Evolutionary conservation across 495 filamentous ascomycete genomes (phyloP).

Genomic region (Aspergillus kassunensis): DNA sequence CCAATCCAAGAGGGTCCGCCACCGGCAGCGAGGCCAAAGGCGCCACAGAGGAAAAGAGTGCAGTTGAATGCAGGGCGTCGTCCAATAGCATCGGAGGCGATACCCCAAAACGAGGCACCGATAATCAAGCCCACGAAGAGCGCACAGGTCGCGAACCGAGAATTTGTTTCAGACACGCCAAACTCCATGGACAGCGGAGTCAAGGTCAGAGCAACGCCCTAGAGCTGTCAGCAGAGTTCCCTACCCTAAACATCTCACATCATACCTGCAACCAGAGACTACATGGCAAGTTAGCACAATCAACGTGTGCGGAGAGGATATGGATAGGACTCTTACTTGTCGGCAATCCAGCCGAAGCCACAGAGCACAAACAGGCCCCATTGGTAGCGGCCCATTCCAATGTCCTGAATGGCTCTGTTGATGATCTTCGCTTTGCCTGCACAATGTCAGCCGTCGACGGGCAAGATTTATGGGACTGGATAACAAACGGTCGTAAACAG

Average conservation of each 20-base stretch:
- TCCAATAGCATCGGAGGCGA: constrained; percentile 54
- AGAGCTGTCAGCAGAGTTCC: constrained; percentile 16
- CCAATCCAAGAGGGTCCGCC: constrained; percentile 52
- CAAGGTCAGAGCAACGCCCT: constrained; percentile 55
- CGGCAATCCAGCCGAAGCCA: constrained; percentile 72
- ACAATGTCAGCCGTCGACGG: neutral
- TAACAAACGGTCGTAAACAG: constrained; percentile 53
- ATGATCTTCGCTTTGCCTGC: constrained; percentile 48
- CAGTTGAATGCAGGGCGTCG: constrained; percentile 57
- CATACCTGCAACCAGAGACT: constrained; percentile 46
- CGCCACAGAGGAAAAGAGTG: constrained; percentile 51
- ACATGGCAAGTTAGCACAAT: constrained; percentile 21
- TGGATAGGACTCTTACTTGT: constrained; percentile 40
- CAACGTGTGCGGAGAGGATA: neutral
- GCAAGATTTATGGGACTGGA: neutral
- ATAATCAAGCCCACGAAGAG: constrained; percentile 55
- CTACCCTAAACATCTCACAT: no score
- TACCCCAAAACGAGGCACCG: constrained; percentile 58
- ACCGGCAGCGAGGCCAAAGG: constrained; percentile 54
- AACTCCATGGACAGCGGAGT: constrained; percentile 50
- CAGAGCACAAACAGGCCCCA: constrained; percentile 79
- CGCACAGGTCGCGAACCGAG: constrained; percentile 56
- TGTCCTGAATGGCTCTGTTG: constrained; percentile 63
- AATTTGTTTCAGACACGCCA: constrained; percentile 38
- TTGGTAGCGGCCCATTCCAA: constrained; percentile 83